Conservation (phyloP, 2,329 filamentous ascomycete genomes). For the Parastagonospora nodorum region DNA sequence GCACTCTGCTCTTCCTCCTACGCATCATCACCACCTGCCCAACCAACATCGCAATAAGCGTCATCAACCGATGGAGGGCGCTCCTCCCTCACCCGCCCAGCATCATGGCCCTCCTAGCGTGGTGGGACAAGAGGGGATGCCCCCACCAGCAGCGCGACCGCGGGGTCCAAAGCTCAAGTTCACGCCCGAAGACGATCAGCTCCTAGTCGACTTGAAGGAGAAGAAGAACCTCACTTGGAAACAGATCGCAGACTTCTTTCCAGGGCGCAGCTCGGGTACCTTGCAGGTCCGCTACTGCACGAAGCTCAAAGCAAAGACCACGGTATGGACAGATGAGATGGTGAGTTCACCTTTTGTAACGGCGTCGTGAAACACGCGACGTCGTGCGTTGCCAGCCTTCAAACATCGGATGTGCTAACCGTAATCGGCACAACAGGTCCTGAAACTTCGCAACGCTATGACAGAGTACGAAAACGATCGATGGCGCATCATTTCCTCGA, state of each 20-base stretch:
- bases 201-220: constrained; percentile 89
- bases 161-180: constrained; percentile 92
- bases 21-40: constrained; percentile 81
- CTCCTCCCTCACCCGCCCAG: constrained; percentile 41
- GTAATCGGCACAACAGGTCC: constrained; percentile 61
- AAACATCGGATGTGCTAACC: constrained; percentile 40
- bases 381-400: constrained; percentile 36
- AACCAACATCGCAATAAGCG: constrained; percentile 70
- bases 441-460: constrained; percentile 75
- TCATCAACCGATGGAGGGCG: constrained; percentile 57
- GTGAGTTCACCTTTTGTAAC: constrained; percentile 58
- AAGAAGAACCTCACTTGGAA: constrained; percentile 96
- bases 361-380: constrained; percentile 41
- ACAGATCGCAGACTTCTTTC: constrained; percentile 96
- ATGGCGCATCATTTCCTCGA: constrained; percentile 89
- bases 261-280: constrained; percentile 85
- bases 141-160: constrained; percentile 76
- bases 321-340: constrained; percentile 91
- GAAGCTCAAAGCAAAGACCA: constrained; percentile 91
- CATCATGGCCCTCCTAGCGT: constrained; percentile 76
- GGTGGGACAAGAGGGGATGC: constrained; percentile 87
- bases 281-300: constrained; percentile 94
- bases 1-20: constrained; percentile 33
- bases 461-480: constrained; percentile 89
- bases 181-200: constrained; percentile 85